Evolutionary conservation across 768 basidiomycete genomes (phyloP).

Genomic region (Sporobolomyces phaffii): DNA sequence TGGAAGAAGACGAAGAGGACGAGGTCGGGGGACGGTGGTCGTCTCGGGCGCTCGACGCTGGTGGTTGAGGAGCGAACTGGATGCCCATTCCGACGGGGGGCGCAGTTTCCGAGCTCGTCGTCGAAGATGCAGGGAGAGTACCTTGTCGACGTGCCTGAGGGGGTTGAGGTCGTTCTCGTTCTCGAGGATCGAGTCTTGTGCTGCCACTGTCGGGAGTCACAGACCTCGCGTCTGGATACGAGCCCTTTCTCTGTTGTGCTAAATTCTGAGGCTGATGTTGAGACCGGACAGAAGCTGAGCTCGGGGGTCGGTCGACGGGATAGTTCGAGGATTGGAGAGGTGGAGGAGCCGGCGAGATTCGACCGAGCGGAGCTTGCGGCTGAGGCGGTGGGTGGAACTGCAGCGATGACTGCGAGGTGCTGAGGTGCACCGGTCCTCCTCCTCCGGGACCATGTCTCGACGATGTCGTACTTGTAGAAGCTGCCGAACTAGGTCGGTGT

Average conservation of each 20-base stretch:
- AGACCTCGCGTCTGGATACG: background rate
- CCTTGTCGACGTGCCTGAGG: background rate
- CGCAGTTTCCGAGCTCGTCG: background rate
- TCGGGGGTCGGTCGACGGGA: background rate
- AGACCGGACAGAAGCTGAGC: background rate
- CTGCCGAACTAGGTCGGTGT: background rate
- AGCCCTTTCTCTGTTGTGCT: slow-evolving; percentile 5
- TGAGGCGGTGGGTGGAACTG: slow-evolving; percentile 1
- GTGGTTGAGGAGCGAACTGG: background rate
- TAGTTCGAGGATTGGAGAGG: background rate
- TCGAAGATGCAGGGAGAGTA: background rate
- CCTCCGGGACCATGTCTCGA: background rate
- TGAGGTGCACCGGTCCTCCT: background rate
- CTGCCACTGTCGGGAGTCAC: background rate
- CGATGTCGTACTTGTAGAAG: slow-evolving; percentile 2
- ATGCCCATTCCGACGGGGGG: slow-evolving; percentile 1
- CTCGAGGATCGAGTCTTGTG: background rate
- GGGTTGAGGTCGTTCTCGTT: background rate
- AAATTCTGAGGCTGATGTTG: background rate
- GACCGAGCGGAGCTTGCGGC: background rate
- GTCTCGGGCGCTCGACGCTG: background rate
- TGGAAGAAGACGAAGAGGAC: background rate
- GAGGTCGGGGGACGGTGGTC: background rate
- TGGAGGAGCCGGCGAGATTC: slow-evolving; percentile 1
- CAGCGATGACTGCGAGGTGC: background rate